These are phyloP conservation scores for Pseudogymnoascus sp. DNA, from an alignment of 2,329 filamentous ascomycete species.

Conservation along the genomic window DNA sequence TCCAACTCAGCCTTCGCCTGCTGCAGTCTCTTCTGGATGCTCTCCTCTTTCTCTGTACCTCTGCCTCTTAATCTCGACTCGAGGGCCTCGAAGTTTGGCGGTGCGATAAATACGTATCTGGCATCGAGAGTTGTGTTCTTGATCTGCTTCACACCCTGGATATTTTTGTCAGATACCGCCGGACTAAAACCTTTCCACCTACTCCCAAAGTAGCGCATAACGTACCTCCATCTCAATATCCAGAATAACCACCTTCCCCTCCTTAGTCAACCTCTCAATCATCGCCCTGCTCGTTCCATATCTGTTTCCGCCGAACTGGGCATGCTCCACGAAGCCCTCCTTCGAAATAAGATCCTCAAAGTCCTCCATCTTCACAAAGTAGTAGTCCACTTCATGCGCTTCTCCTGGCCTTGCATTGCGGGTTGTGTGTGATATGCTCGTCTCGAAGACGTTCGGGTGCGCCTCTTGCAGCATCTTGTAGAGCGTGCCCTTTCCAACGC, in stretches of 20 bases:
- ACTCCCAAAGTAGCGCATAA: neutral
- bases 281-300: conserved; percentile 81
- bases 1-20: conserved; percentile 71
- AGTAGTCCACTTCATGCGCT: conserved; percentile 69
- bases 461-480: conserved; percentile 61
- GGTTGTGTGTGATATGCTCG: conserved; percentile 70
- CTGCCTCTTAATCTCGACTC: conserved; percentile 67
- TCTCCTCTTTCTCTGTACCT: conserved; percentile 71
- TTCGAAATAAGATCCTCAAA: conserved; percentile 62
- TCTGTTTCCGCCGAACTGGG: conserved; percentile 74
- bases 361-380: conserved; percentile 60
- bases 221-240: conserved; percentile 94
- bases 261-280: conserved; percentile 64
- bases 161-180: neutral
- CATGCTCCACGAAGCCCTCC: conserved; percentile 75
- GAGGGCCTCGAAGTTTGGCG: conserved; percentile 66
- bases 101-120: conserved; percentile 77
- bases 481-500: conserved; percentile 75
- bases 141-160: conserved; percentile 81
- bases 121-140: conserved; percentile 67
- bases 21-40: conserved; percentile 57
- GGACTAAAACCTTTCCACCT: neutral
- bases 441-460: conserved; percentile 48
- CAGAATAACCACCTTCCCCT: conserved; percentile 69
- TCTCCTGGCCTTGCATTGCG: conserved; percentile 69